Evolutionary conservation across 495 filamentous ascomycete genomes (phyloP).

Genomic region (Usnea hakonensis): DNA sequence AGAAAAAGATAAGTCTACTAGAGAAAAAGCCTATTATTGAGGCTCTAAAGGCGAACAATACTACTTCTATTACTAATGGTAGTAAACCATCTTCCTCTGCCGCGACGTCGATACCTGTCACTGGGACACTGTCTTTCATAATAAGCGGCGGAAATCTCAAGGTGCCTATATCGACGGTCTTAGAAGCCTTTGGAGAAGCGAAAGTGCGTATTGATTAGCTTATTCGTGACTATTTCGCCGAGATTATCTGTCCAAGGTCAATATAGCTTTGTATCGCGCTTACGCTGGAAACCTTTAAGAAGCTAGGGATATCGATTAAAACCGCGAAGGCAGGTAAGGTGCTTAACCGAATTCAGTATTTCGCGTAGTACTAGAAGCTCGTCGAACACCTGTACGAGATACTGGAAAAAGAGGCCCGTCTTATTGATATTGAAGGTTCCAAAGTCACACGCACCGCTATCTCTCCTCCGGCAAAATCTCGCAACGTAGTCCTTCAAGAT

Average conservation of each 20-base stretch:
- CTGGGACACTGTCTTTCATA: no score
- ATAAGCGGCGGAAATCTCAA: no score
- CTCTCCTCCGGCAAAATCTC: constrained; percentile 29
- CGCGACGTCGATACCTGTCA: no score
- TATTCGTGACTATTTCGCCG: constrained; percentile 33
- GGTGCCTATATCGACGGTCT: constrained; percentile 19
- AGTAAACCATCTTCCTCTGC: no score
- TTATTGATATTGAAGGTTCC: constrained; percentile 32
- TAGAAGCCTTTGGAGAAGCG: constrained; percentile 28
- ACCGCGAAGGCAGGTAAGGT: constrained; percentile 29
- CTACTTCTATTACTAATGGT: no score
- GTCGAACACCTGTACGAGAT: constrained; percentile 36
- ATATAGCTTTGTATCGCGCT: constrained; percentile 35
- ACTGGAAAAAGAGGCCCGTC: constrained; percentile 35
- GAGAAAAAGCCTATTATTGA: no score
- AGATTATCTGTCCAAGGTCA: constrained; percentile 26
- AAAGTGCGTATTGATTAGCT: constrained; percentile 35
- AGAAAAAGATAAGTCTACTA: no score
- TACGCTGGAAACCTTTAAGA: constrained; percentile 39
- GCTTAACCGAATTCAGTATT: constrained; percentile 30
- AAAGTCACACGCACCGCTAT: constrained; percentile 36
- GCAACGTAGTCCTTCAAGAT: constrained; percentile 31
- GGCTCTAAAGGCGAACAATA: no score
- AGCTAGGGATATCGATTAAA: constrained; percentile 32
- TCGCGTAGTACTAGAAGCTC: constrained; percentile 30